phyloP scores from a whole-genome alignment of 2,329 filamentous ascomycete species.

The Penicillium sp. region DNA sequence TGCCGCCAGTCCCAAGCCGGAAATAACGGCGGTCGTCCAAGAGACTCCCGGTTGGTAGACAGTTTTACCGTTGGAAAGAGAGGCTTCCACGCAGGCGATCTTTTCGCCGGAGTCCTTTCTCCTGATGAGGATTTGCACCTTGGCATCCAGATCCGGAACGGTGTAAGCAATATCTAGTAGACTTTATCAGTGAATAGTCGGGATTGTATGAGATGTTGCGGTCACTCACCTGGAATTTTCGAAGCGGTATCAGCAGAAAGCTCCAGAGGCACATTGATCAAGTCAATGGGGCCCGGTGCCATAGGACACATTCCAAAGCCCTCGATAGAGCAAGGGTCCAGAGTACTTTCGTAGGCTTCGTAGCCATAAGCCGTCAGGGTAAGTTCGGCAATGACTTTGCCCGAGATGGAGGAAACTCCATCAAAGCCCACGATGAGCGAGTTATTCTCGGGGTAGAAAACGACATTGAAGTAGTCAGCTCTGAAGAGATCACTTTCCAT shows the following conservation, averaged over 20 bases:
- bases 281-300: constrained; percentile 73
- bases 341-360: constrained; percentile 57
- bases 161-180: constrained; percentile 67
- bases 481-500: constrained; percentile 79
- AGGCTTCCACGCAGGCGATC: constrained; percentile 81
- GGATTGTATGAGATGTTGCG: not conserved
- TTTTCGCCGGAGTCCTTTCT: constrained; percentile 56
- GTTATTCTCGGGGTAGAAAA: constrained; percentile 59
- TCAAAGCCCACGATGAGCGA: constrained; percentile 68
- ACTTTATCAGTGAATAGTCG: constrained; percentile 3
- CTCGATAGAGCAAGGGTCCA: constrained; percentile 69
- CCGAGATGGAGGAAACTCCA: constrained; percentile 75
- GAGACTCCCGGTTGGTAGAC: constrained; percentile 83
- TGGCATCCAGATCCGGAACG: constrained; percentile 85
- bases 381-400: constrained; percentile 72
- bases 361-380: constrained; percentile 78
- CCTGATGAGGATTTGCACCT: constrained; percentile 75
- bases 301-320: constrained; percentile 82
- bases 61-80: constrained; percentile 84
- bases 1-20: constrained; percentile 72
- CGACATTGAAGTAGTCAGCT: constrained; percentile 79
- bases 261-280: constrained; percentile 61
- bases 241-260: constrained; percentile 54
- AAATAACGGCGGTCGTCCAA: constrained; percentile 83
- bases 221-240: constrained; percentile 58